Percentiles rank a stretch among this genome's conserved stretches.
phyloP scores from a whole-genome alignment of 176 grass and related monocot genomes.

The Pontederia crassipes region DNA sequence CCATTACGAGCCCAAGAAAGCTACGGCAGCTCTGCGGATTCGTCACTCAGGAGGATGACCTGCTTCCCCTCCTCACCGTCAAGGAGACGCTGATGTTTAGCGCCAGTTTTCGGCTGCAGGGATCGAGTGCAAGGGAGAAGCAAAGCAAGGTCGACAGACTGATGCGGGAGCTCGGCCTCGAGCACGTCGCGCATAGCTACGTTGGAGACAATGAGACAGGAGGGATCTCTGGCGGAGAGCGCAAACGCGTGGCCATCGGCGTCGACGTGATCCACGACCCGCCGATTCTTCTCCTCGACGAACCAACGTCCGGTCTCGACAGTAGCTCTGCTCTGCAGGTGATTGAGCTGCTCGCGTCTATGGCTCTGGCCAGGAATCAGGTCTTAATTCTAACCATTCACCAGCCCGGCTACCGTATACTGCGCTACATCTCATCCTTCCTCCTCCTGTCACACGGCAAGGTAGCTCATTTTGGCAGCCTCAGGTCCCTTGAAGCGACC shows the following conservation, averaged over 20 bases:
- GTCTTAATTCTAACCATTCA: constrained; percentile 83
- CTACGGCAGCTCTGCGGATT: constrained; percentile 66
- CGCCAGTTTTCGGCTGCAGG: constrained; percentile 49
- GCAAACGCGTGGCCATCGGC: constrained; percentile 73
- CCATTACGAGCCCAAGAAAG: constrained; percentile 29
- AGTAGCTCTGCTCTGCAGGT: constrained; percentile 73
- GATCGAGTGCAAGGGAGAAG: constrained; percentile 16
- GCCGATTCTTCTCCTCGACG: constrained; percentile 74
- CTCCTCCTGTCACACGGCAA: constrained; percentile 60
- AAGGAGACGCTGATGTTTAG: constrained; percentile 76
- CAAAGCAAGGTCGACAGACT: constrained; percentile 46
- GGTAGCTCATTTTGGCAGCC: constrained; percentile 58
- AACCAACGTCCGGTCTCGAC: constrained; percentile 86
- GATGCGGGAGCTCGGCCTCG: constrained; percentile 58
- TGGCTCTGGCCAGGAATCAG: constrained; percentile 55
- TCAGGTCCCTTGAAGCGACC: constrained; percentile 42
- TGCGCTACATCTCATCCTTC: constrained; percentile 52
- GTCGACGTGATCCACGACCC: constrained; percentile 83
- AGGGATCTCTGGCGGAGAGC: constrained; percentile 76
- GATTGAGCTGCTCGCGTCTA: constrained; percentile 50
- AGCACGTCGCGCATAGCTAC: constrained; percentile 59
- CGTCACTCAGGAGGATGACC: constrained; percentile 88
- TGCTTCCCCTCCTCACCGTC: constrained; percentile 86
- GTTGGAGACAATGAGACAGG: constrained; percentile 46
- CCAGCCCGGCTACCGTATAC: constrained; percentile 93